phyloP scores from a whole-genome alignment of 2,329 filamentous ascomycete species.

The Diaporthe velutina region DNA sequence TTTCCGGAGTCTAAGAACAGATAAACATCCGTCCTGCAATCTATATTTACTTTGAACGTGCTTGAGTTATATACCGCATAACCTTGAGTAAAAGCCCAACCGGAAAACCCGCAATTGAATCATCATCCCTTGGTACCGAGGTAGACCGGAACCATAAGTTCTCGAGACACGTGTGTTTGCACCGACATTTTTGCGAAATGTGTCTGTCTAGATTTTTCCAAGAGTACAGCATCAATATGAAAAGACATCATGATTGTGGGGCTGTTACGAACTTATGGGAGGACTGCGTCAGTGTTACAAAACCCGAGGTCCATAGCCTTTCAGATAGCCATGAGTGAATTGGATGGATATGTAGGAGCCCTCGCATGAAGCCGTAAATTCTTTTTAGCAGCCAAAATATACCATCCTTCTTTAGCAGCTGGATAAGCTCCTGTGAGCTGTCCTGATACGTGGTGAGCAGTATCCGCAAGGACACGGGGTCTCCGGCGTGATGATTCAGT shows the following conservation, averaged over 20 bases:
- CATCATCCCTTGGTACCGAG: not conserved
- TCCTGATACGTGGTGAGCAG: not conserved
- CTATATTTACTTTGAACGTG: not conserved
- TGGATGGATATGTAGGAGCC: not conserved
- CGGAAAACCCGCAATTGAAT: not conserved
- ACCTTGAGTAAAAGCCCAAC: not conserved
- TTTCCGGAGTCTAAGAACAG: not conserved
- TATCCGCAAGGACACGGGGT: not conserved
- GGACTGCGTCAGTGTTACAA: not conserved
- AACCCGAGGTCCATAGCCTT: not conserved
- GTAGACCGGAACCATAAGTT: not conserved
- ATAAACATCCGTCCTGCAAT: not conserved
- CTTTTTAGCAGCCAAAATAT: not conserved
- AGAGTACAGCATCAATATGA: not conserved
- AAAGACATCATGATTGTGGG: not conserved
- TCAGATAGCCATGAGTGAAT: not conserved
- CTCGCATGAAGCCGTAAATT: not conserved
- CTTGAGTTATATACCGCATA: not conserved
- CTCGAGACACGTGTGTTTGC: not conserved
- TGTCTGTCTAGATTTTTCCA: not conserved
- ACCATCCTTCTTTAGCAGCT: not conserved
- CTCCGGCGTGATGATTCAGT: not conserved
- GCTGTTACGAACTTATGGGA: not conserved
- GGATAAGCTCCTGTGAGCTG: not conserved
- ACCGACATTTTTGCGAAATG: not conserved